Percentiles rank a stretch among this genome's conserved stretches.
Evolutionary conservation across 768 basidiomycete genomes (phyloP).

Genomic region (Leccinum subtestaceum): DNA sequence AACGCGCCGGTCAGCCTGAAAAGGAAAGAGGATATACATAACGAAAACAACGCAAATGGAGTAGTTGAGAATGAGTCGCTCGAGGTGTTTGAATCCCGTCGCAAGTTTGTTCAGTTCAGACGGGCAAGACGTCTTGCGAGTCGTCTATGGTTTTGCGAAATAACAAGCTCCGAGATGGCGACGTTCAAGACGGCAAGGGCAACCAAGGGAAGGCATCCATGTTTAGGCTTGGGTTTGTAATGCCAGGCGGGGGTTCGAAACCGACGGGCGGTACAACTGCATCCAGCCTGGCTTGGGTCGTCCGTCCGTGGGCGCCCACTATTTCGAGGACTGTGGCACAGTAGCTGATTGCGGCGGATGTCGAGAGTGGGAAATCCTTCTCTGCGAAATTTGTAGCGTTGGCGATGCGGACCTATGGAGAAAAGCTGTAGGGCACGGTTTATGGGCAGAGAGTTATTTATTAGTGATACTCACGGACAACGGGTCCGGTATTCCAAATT

Average conservation of each 20-base stretch:
- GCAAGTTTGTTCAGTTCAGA: constrained; percentile 92
- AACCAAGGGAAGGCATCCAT: constrained; percentile 64
- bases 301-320: too few species aligned
- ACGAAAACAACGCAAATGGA: constrained; percentile 20
- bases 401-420: too few species aligned
- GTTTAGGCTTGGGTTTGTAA: constrained; percentile 39
- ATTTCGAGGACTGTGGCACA: too few species aligned
- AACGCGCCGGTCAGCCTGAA: too few species aligned
- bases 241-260: constrained; percentile 90
- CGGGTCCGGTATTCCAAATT: constrained; percentile 21
- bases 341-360: too few species aligned
- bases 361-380: too few species aligned
- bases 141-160: constrained; percentile 93
- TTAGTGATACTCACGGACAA: too few species aligned
- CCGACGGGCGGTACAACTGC: constrained; percentile 77
- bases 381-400: too few species aligned
- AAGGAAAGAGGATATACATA: too few species aligned
- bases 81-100: constrained; percentile 84
- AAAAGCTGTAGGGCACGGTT: too few species aligned
- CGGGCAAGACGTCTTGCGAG: constrained; percentile 90
- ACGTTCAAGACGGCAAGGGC: constrained; percentile 72
- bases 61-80: constrained; percentile 89
- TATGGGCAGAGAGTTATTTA: too few species aligned
- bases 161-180: constrained; percentile 78
- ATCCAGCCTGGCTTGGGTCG: too few species aligned